Percentiles rank a stretch among this genome's conserved stretches.
Conservation (phyloP, 2,329 filamentous ascomycete genomes). For the Magnaporthales sp. region DNA sequence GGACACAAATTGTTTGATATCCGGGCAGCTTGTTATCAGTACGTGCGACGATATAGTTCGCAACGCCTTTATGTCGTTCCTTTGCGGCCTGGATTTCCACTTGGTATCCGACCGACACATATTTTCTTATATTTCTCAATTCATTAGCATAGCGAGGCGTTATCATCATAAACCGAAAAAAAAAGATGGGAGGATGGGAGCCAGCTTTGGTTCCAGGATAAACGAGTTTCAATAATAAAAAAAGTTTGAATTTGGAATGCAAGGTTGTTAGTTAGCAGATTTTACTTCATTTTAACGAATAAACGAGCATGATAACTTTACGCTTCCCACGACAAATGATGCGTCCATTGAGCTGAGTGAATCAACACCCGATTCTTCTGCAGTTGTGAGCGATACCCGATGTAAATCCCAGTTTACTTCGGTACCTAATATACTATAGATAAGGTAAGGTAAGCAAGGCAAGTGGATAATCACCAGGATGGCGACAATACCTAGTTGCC, state of each 20-base stretch:
- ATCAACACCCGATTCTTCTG: no score
- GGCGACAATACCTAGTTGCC: background rate
- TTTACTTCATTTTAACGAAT: no score
- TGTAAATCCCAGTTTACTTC: no score
- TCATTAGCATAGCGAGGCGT: background rate
- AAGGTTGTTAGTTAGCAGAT: background rate
- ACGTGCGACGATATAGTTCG: background rate
- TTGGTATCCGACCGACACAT: background rate
- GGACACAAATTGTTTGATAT: background rate
- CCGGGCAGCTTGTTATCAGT: background rate
- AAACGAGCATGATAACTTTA: no score
- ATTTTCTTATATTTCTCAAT: background rate
- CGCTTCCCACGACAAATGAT: no score
- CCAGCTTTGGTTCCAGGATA: background rate
- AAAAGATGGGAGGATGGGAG: background rate
- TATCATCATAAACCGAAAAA: background rate
- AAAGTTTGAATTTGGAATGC: background rate
- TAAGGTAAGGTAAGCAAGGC: no score
- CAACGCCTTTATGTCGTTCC: background rate
- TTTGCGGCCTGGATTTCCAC: background rate
- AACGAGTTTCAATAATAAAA: background rate
- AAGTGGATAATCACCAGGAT: background rate
- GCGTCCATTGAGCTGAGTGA: no score
- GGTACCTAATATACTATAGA: no score
- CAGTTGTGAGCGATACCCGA: no score